Conservation (phyloP, 768 basidiomycete genomes). For the Sistotremastrum niveocremeum region DNA sequence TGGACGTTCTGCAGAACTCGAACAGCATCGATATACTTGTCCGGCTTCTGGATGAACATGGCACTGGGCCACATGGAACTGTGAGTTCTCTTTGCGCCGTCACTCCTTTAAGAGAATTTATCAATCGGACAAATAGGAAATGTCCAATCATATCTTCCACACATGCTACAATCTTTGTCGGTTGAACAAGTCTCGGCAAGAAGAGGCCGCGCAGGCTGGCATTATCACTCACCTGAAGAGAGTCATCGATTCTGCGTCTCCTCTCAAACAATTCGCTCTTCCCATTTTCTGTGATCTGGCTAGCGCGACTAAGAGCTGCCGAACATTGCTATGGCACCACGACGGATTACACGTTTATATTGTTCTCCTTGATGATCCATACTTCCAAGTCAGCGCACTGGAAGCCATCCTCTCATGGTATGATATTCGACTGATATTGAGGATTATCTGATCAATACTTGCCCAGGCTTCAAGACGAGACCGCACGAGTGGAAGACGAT, state of each 20-base stretch:
- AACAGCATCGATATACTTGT: constrained; percentile 91
- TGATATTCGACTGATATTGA: constrained; percentile 10
- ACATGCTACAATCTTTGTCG: constrained; percentile 95
- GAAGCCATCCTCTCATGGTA: constrained; percentile 88
- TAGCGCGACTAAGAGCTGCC: constrained; percentile 85
- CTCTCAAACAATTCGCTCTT: constrained; percentile 91
- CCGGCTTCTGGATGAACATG: constrained; percentile 68
- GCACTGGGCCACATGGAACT: constrained; percentile 63
- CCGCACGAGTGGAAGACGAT: constrained; percentile 83
- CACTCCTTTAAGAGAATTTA: background rate
- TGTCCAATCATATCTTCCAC: constrained; percentile 94
- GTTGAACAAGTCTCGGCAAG: constrained; percentile 86
- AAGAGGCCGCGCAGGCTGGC: constrained; percentile 93
- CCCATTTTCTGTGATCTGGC: constrained; percentile 96
- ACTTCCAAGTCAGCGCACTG: constrained; percentile 84
- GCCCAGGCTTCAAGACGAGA: constrained; percentile 86
- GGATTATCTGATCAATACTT: background rate
- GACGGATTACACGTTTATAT: constrained; percentile 78
- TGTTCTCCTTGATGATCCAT: constrained; percentile 66
- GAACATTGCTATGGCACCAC: constrained; percentile 85
- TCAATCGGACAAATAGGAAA: constrained; percentile 48
- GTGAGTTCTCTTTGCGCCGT: constrained; percentile 29
- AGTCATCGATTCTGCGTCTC: constrained; percentile 79
- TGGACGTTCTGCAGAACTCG: constrained; percentile 92
- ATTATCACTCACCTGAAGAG: constrained; percentile 86